phyloP scores from a whole-genome alignment of 2,329 filamentous ascomycete species.

The Talaromyces amestolkiae region DNA sequence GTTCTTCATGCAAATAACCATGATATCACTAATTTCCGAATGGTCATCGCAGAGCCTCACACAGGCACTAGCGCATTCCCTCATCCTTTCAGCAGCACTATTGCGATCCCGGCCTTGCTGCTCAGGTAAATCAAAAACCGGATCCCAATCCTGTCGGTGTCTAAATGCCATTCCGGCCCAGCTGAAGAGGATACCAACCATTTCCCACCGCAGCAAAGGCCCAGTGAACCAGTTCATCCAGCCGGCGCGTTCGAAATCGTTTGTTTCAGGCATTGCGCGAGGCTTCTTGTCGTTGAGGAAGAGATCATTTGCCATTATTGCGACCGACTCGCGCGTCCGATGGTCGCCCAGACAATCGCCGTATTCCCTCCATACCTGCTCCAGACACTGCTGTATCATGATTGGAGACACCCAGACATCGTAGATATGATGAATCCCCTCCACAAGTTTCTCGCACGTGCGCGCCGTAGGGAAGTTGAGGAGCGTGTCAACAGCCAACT shows the following conservation, averaged over 20 bases:
- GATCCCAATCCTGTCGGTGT: background rate
- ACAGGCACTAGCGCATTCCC: slow-evolving; percentile 22
- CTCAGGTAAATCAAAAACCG: slow-evolving; percentile 5
- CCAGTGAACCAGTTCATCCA: slow-evolving; percentile 12
- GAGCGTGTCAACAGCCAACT: background rate
- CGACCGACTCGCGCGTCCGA: background rate
- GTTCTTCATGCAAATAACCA: slow-evolving; percentile 13
- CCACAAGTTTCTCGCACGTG: background rate
- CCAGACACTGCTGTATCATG: slow-evolving; percentile 8
- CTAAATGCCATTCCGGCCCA: slow-evolving; percentile 19
- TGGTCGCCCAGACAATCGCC: background rate
- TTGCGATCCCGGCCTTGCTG: slow-evolving; percentile 9
- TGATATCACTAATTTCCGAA: slow-evolving; percentile 8
- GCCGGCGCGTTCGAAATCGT: background rate
- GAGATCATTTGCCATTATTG: background rate
- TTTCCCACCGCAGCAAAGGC: slow-evolving; percentile 23
- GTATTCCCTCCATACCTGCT: slow-evolving; percentile 8
- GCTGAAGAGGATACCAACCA: slow-evolving; percentile 24
- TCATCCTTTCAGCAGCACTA: slow-evolving; percentile 22
- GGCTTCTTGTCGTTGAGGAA: slow-evolving; percentile 1
- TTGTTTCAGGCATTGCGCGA: background rate
- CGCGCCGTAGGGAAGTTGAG: background rate
- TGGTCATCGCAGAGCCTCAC: slow-evolving; percentile 18
- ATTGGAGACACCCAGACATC: slow-evolving; percentile 8
- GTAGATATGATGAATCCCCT: slow-evolving; percentile 4